Base-by-base conservation (phyloP, 176 grass and related monocot species). In the Aegilops speltoides region DNA sequence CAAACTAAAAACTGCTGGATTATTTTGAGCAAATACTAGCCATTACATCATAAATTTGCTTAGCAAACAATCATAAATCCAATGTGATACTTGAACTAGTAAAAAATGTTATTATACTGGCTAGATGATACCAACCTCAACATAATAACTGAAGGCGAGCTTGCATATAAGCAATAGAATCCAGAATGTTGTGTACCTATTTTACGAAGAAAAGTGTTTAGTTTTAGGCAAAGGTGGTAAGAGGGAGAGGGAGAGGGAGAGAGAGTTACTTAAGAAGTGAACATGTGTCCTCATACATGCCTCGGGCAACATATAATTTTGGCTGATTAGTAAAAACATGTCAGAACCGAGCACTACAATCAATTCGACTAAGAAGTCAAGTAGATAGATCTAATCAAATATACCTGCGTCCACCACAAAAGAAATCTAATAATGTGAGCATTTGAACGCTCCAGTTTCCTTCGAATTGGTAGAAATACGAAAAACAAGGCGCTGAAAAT, bases 381-480 rank as follows among this genome's bases (percentile, higher is more conserved):
- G 40, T 41, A 41, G 40, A 41, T 32, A 70, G 32, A 45, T 70
- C 29, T 32, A 79, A 45, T 82, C 41, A 37, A 60, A 81, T 41
- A 76, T 92, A 90, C 97, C 97, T 99, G 97, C 32, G 90, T 95
- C 97, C 97, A 99, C 97, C 97, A 99, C 77, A 99, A 90, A 79
- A 99, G 77, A 71, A 99, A 84, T 84, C 91, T 79, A 68, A 96
- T 41, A 71, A 99, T 70, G 82, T 15, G 77, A 86, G 43, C 46
- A 90, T 96, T 88, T 45, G 97, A 99, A 16, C 36, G 92, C 80
- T 99, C 94, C 89, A 96, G 73, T 67, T 4, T 15, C 33, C 85
- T 77, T 79, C 78, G 92, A 83, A 96, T 45, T 46, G 89, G 90
- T 79, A 91, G 87, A 89, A 99, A 91, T 81, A 99, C 72, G 86